Evolutionary conservation across 495 filamentous ascomycete genomes (phyloP).

Genomic region (Aspergillus sclerotioniger): DNA sequence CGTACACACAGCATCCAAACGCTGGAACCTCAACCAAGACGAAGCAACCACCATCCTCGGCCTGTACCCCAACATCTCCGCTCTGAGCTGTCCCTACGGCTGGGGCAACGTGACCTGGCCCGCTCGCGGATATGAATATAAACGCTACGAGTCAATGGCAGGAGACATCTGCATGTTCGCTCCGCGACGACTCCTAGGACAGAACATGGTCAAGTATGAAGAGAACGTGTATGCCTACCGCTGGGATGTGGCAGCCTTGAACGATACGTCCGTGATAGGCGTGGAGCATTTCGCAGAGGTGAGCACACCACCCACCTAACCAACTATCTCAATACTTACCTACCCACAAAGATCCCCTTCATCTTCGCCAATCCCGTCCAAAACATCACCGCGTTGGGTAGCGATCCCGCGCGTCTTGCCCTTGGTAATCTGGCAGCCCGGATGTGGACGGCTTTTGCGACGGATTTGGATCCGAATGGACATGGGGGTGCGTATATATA

Average conservation of each 20-base stretch:
- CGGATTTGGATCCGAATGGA: conserved; percentile 49
- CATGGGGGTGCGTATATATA: conserved; percentile 26
- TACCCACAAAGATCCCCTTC: conserved; percentile 30
- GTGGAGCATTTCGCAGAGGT: conserved; percentile 41
- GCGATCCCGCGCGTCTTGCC: conserved; percentile 29
- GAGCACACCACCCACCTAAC: background rate
- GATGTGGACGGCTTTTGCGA: conserved; percentile 55
- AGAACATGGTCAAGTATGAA: conserved; percentile 39
- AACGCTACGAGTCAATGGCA: conserved; percentile 51
- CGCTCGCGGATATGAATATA: conserved; percentile 46
- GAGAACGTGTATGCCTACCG: conserved; percentile 55
- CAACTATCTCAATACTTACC: background rate
- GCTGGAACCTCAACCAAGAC: conserved; percentile 30
- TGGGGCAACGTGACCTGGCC: conserved; percentile 48
- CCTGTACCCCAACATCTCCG: conserved; percentile 44
- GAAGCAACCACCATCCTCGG: conserved; percentile 31
- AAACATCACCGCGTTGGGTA: conserved; percentile 30
- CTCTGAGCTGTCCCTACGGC: conserved; percentile 47
- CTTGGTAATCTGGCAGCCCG: conserved; percentile 44
- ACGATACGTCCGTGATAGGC: conserved; percentile 29
- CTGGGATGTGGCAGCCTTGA: conserved; percentile 42
- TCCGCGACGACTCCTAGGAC: conserved; percentile 50
- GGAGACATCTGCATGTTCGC: conserved; percentile 56
- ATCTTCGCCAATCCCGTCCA: conserved; percentile 53
- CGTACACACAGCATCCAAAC: conserved; percentile 30